Percentiles rank a stretch among this genome's conserved stretches.
These are phyloP conservation scores for Combretum micranthum DNA, from an alignment of 345 rosid species.

Conservation along the genomic window DNA sequence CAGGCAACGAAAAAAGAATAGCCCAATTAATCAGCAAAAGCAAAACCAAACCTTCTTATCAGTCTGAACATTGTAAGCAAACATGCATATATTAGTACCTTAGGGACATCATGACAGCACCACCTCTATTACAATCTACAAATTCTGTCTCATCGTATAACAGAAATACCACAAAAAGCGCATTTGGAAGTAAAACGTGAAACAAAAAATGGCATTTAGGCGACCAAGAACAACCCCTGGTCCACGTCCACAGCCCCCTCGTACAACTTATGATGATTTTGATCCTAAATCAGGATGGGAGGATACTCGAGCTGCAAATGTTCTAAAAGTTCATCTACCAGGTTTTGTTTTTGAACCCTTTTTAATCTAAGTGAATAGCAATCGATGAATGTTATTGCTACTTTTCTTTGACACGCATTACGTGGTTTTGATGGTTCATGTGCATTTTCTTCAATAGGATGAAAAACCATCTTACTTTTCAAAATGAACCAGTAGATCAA, in stretches of 20 bases:
- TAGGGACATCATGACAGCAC: not conserved
- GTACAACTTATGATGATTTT: not conserved
- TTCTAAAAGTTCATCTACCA: constrained; percentile 1
- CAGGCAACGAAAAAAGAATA: constrained; percentile 5
- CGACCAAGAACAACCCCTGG: not conserved
- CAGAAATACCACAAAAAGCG: not conserved
- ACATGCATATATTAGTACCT: not conserved
- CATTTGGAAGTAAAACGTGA: not conserved
- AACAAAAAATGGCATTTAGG: not conserved
- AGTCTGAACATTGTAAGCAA: not conserved
- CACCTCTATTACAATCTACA: not conserved
- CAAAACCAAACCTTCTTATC: not conserved
- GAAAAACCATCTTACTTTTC: not conserved
- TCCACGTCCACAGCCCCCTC: not conserved
- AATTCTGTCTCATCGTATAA: not conserved
- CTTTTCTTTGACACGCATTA: not conserved
- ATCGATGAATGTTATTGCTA: not conserved
- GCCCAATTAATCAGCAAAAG: not conserved
- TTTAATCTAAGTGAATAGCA: no score
- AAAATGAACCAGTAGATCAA: not conserved
- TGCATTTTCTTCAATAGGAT: not conserved
- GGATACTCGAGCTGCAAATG: not conserved
- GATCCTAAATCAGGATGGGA: not conserved
- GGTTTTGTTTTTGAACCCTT: not conserved
- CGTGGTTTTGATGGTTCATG: not conserved